These are phyloP conservation scores for Penicillium coffeae DNA, from an alignment of 495 filamentous ascomycete genomes.

Conservation along the genomic window DNA sequence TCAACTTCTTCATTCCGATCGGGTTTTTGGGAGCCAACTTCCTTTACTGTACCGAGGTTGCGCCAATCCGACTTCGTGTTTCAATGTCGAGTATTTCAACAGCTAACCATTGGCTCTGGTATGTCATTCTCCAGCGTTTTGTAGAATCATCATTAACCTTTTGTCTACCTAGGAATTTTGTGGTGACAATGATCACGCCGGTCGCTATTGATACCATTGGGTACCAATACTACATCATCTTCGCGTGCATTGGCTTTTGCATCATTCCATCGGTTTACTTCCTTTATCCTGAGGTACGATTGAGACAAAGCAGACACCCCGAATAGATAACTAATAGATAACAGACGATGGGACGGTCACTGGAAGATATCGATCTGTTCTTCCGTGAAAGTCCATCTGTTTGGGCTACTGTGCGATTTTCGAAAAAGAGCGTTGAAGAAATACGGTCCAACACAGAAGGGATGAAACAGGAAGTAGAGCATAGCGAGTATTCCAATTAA, in stretches of 20 bases:
- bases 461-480: neutral
- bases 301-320: neutral
- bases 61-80: conserved; percentile 47
- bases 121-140: neutral
- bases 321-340: neutral
- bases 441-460: neutral
- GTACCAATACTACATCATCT: conserved; percentile 31
- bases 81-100: conserved; percentile 42
- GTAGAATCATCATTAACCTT: neutral
- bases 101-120: conserved; percentile 33
- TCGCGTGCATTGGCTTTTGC: conserved; percentile 24
- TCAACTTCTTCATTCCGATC: conserved; percentile 55
- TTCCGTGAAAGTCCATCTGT: conserved; percentile 8
- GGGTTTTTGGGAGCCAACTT: conserved; percentile 56
- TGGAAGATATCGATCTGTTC: conserved; percentile 2
- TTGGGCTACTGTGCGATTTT: conserved; percentile 7
- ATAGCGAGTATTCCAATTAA: neutral
- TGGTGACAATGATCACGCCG: conserved; percentile 54
- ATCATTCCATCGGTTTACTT: conserved; percentile 49
- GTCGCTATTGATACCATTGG: conserved; percentile 22
- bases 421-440: neutral
- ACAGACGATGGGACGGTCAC: neutral
- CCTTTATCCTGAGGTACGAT: conserved; percentile 52
- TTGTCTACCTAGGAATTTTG: conserved; percentile 43
- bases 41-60: conserved; percentile 54